Evolutionary conservation across 2,329 filamentous ascomycete species (phyloP), one percentile per base, ranked within the genome.

Genomic region (Blumeria graminis): DNA sequence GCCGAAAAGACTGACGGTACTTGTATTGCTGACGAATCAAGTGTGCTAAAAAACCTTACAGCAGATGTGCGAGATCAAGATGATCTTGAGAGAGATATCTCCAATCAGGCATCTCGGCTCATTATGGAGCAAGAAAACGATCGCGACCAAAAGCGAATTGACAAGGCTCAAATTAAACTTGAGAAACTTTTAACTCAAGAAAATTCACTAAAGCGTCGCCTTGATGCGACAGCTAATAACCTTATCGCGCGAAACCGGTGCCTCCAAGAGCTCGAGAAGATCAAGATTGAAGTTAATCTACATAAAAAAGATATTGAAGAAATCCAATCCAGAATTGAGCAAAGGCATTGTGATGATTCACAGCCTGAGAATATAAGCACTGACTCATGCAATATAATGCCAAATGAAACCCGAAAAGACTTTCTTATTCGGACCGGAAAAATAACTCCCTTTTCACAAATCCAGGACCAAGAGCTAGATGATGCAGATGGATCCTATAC

Each of bases 341-440:
- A 85, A 58, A 77, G 90, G 56, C 80, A 84, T 58, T 71, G 76
- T 57, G 73, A 74, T 36, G 70, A 71, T 48, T 71, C 70, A 10
- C 68, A 69, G 3, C 69, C 71, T 1, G 70, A 72, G 9, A 68
- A 71, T 35, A 64, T 66, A 13, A 69, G 71, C 55, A 63, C 69
- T 4, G 71, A 70, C 51, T 76, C 75, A 33, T 79, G 76, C 55
- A 74, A 75, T 58, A 79, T 78, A 56, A 69, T 90, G 57, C 80
- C 85, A 1, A 85, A 85, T 58, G 92, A 96, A 70, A 87, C 78
- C 28, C 81, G 86, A 59, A 79, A 89, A 55, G 89, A 94, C 51
- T 98, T 85, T 66, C 76, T 98, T 51, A 92, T 98, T 53, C 81
- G 92, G 33, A 98, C 90, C 0, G 92, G 92, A 59, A 96, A 96